Conservation (phyloP, 768 basidiomycete genomes). For the Suillus lakei region DNA sequence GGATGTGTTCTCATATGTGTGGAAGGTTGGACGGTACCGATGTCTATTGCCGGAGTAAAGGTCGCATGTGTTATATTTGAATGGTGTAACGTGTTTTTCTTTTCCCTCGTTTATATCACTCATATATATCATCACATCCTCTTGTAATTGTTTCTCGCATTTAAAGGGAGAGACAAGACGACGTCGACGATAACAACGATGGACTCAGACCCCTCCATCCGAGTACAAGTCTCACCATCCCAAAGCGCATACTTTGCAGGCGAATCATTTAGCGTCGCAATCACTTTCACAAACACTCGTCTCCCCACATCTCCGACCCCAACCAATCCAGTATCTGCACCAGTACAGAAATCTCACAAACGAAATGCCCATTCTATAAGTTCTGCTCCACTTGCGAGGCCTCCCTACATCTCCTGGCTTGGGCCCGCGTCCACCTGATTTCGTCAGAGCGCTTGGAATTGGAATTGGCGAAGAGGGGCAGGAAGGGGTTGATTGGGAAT, state of each 20-base stretch:
- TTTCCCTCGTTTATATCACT: no score
- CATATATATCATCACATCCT: no score
- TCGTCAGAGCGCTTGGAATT: constrained; percentile 22
- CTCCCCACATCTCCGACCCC: constrained; percentile 47
- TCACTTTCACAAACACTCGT: constrained; percentile 86
- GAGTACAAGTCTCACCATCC: constrained; percentile 75
- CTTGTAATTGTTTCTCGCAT: no score
- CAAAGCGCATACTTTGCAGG: constrained; percentile 94
- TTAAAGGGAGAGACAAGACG: no score
- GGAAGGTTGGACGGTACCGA: no score
- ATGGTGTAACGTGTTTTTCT: no score
- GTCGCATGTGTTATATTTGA: no score
- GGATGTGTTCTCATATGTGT: no score
- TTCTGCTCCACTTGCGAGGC: constrained; percentile 78
- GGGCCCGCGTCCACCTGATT: constrained; percentile 36
- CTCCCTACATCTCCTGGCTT: constrained; percentile 85
- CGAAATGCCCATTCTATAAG: constrained; percentile 82
- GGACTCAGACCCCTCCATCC: constrained; percentile 53
- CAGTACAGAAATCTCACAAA: constrained; percentile 50
- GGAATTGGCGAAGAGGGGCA: constrained; percentile 39
- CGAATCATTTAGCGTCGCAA: constrained; percentile 81
- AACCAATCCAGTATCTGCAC: constrained; percentile 19
- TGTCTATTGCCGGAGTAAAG: no score
- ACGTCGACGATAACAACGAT: no score
- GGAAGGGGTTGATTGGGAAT: constrained; percentile 64